These are phyloP conservation scores for Candolleomyces eurysporus DNA, from an alignment of 768 basidiomycete genomes.

Conservation along the genomic window DNA sequence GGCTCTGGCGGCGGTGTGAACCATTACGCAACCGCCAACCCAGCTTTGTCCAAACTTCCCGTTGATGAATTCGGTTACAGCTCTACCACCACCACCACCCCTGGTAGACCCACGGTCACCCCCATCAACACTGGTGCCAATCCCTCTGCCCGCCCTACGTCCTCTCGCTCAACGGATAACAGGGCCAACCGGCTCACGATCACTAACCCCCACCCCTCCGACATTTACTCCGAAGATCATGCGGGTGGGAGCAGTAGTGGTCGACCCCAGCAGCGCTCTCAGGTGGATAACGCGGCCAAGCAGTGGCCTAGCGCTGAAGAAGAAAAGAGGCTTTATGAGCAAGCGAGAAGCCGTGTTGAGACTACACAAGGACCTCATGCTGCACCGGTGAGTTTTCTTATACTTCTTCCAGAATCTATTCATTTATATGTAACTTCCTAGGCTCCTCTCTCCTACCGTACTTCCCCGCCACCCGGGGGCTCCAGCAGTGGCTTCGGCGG, in stretches of 20 bases:
- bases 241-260: conserved; percentile 13
- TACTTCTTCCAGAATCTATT: not conserved
- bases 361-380: conserved; percentile 46
- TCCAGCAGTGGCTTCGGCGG: not conserved
- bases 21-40: not conserved
- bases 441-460: conserved; percentile 18
- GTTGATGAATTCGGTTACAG: conserved; percentile 1
- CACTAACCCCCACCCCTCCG: conserved; percentile 30
- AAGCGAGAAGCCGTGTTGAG: conserved; percentile 59
- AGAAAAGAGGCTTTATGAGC: conserved; percentile 70
- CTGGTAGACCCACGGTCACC: not conserved
- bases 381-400: conserved; percentile 29
- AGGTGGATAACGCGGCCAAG: conserved; percentile 8
- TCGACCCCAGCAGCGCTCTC: conserved; percentile 7
- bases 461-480: conserved; percentile 19
- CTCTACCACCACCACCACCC: not conserved
- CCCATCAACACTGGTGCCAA: not conserved
- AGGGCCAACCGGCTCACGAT: conserved; percentile 37
- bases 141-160: not conserved
- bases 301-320: conserved; percentile 57
- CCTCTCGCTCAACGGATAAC: conserved; percentile 8
- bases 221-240: conserved; percentile 6
- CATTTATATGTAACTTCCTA: conserved; percentile 12
- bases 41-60: conserved; percentile 1
- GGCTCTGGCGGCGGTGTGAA: not conserved